These are phyloP conservation scores for Ascochyta rabiei DNA, from an alignment of 2,329 filamentous ascomycete genomes.

Conservation along the genomic window DNA sequence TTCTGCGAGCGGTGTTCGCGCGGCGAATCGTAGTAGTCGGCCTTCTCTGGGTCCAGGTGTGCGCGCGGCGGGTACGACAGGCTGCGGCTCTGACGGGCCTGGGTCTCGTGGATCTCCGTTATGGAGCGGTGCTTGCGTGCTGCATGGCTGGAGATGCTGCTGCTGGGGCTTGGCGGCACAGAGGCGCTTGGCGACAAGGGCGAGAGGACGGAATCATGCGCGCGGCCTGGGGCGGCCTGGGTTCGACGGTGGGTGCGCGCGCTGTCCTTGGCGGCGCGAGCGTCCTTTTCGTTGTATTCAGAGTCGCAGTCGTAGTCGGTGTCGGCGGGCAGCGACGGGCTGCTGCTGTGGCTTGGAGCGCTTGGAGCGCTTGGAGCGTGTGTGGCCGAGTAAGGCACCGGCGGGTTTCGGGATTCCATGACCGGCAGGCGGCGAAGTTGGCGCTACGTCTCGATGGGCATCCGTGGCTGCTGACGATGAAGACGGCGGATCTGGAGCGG, in stretches of 20 bases:
- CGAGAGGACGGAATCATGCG: conserved; percentile 49
- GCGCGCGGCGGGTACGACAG: conserved; percentile 34
- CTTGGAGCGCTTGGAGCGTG: conserved; percentile 23
- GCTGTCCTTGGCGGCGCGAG: conserved; percentile 23
- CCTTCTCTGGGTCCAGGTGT: conserved; percentile 45
- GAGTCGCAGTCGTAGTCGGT: conserved; percentile 24
- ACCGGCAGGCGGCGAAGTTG: conserved; percentile 27
- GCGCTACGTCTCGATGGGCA: conserved; percentile 35
- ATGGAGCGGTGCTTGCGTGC: conserved; percentile 24
- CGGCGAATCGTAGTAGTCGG: conserved; percentile 23
- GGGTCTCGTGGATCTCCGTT: conserved; percentile 22
- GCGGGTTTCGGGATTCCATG: conserved; percentile 43
- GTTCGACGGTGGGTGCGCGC: conserved; percentile 25
- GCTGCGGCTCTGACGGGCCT: conserved; percentile 1
- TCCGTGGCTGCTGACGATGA: conserved; percentile 30
- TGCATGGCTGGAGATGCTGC: conserved; percentile 38
- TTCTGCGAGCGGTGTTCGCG: conserved; percentile 26
- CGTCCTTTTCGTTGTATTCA: conserved; percentile 36
- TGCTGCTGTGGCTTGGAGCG: conserved; percentile 20
- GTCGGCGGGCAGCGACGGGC: conserved; percentile 14
- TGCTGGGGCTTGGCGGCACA: conserved; percentile 43
- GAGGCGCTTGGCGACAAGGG: conserved; percentile 44
- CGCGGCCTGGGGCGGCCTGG: conserved; percentile 32
- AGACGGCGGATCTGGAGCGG: conserved; percentile 23
- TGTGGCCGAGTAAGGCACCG: conserved; percentile 35